Conservation (phyloP, 345 rosid genomes). For the Sisymbrium altissimum region DNA sequence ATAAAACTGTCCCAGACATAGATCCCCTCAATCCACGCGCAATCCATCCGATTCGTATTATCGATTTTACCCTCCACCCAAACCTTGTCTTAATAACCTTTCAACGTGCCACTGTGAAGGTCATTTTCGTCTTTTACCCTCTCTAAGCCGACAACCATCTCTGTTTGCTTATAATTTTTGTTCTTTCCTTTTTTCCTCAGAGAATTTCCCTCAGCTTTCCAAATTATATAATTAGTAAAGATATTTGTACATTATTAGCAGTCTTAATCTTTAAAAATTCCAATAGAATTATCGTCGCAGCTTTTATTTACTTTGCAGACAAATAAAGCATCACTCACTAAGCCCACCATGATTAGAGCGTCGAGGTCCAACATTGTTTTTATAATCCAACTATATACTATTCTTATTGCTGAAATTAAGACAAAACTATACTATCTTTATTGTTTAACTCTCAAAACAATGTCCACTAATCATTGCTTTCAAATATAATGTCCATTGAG, state of each 20-base stretch:
- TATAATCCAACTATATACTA: slow-evolving; percentile 14
- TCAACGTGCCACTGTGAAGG: not conserved
- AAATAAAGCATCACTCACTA: slow-evolving; percentile 35
- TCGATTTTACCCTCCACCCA: slow-evolving; percentile 7
- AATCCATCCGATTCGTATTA: slow-evolving; percentile 19
- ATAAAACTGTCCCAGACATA: slow-evolving; percentile 30
- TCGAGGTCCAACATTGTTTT: slow-evolving; percentile 27
- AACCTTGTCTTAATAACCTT: not conserved
- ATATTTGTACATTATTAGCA: slow-evolving; percentile 20
- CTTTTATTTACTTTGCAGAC: slow-evolving; percentile 39
- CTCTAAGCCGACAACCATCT: slow-evolving; percentile 24
- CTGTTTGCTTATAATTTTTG: slow-evolving; percentile 28
- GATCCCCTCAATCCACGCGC: slow-evolving; percentile 34
- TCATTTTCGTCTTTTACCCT: not conserved
- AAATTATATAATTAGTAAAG: not conserved
- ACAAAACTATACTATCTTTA: slow-evolving; percentile 11
- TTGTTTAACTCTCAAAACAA: slow-evolving; percentile 7
- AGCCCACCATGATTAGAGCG: slow-evolving; percentile 37
- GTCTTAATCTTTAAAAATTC: slow-evolving; percentile 1
- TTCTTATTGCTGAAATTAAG: slow-evolving; percentile 29
- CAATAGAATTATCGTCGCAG: slow-evolving; percentile 26
- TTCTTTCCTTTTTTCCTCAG: not conserved
- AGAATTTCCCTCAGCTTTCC: slow-evolving; percentile 8
- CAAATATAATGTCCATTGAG: slow-evolving; percentile 15
- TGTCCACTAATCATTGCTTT: slow-evolving; percentile 39